A percentile compares a stretch with the other conserved stretches of the same genome.
These are phyloP conservation scores for Aspergillus niger DNA, from an alignment of 2,329 filamentous ascomycete species.

Conservation along the genomic window DNA sequence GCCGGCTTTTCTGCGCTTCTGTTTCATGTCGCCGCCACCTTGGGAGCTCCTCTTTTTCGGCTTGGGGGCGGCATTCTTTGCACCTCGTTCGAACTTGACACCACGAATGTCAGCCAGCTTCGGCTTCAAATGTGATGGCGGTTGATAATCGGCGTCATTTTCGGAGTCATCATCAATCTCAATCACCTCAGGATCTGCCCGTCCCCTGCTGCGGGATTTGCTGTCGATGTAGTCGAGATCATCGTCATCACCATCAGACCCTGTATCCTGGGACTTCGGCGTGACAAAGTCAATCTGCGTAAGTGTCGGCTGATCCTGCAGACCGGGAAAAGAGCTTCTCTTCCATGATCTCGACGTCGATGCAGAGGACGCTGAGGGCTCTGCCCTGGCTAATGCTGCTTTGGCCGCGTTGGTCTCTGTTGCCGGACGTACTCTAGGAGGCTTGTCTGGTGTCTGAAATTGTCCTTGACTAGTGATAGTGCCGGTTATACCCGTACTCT, in stretches of 20 bases:
- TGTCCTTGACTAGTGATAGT: constrained; percentile 19
- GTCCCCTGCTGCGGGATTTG: background rate
- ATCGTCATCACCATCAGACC: constrained; percentile 24
- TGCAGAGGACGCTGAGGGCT: constrained; percentile 19
- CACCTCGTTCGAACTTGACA: constrained; percentile 15
- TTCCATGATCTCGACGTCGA: constrained; percentile 25
- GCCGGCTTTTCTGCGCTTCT: constrained; percentile 24
- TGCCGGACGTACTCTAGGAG: constrained; percentile 12
- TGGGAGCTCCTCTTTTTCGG: constrained; percentile 18
- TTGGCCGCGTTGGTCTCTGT: constrained; percentile 22
- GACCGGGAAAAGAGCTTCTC: constrained; percentile 20
- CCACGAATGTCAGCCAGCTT: constrained; percentile 10
- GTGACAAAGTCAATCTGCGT: constrained; percentile 46
- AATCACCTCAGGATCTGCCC: constrained; percentile 23
- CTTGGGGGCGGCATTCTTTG: constrained; percentile 18
- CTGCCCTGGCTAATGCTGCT: constrained; percentile 16
- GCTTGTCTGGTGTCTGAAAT: constrained; percentile 27
- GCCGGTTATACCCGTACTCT: constrained; percentile 17
- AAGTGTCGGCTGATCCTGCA: constrained; percentile 40
- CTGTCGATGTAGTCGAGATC: constrained; percentile 36
- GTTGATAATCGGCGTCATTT: constrained; percentile 26
- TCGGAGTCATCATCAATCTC: constrained; percentile 29
- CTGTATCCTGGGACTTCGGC: constrained; percentile 19
- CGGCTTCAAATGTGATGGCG: constrained; percentile 14
- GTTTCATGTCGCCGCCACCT: constrained; percentile 17